Percentiles rank a stretch among this genome's conserved stretches.
Evolutionary conservation across 2,329 filamentous ascomycete species (phyloP).

Genomic region (Paraphoma sp.): DNA sequence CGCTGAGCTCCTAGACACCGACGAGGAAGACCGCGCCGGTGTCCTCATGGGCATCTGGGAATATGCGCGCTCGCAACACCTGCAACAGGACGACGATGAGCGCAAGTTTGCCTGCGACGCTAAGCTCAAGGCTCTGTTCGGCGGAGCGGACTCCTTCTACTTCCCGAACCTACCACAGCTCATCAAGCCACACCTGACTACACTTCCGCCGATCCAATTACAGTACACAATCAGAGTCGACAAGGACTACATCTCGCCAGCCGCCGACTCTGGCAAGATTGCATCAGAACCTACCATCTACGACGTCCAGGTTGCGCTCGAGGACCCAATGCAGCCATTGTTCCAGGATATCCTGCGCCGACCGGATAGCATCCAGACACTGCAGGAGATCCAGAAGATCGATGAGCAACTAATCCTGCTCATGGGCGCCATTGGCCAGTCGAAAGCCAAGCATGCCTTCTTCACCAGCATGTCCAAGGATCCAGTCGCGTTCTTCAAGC

Average conservation of each 20-base stretch:
- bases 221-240: conserved; percentile 95
- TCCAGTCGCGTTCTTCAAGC: conserved; percentile 80
- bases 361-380: conserved; percentile 62
- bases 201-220: conserved; percentile 81
- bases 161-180: conserved; percentile 87
- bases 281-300: conserved; percentile 80
- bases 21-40: conserved; percentile 85
- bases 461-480: conserved; percentile 79
- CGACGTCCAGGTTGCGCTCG: conserved; percentile 83
- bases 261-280: conserved; percentile 73
- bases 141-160: conserved; percentile 72
- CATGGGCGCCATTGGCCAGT: conserved; percentile 81
- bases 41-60: conserved; percentile 94
- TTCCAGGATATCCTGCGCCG: conserved; percentile 56
- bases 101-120: conserved; percentile 91
- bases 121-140: conserved; percentile 77
- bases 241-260: conserved; percentile 56
- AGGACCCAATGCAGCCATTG: conserved; percentile 81
- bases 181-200: conserved; percentile 77
- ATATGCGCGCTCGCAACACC: conserved; percentile 82
- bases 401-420: conserved; percentile 88
- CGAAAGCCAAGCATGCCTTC: conserved; percentile 91
- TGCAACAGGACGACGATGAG: conserved; percentile 96
- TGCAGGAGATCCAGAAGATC: conserved; percentile 76
- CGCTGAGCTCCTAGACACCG: conserved; percentile 83